Conservation (phyloP, 1,139 yeast genomes). For the Candida dubliniensis region DNA sequence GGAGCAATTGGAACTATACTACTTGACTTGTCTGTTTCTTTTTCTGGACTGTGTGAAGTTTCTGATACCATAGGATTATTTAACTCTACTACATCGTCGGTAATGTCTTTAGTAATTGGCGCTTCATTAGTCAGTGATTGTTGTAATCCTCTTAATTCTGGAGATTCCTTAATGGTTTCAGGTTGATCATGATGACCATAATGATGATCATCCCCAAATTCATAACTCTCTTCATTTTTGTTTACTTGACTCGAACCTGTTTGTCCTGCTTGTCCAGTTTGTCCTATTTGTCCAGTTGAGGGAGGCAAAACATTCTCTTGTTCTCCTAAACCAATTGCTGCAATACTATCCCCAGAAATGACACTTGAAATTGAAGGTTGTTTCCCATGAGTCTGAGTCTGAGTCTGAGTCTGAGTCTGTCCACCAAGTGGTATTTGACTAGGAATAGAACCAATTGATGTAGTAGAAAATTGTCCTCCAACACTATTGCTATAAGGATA, state of each 20-base stretch:
- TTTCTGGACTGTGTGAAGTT: constrained; percentile 3
- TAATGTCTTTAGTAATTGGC: neutral
- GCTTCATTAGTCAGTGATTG: neutral
- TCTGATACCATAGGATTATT: neutral
- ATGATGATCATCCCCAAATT: too few species aligned
- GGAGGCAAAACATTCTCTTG: constrained; percentile 1
- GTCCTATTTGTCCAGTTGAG: constrained; percentile 16
- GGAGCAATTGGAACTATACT: constrained; percentile 7
- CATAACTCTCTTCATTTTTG: too few species aligned
- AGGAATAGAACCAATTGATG: constrained; percentile 14
- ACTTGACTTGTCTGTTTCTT: neutral
- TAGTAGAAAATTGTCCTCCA: constrained; percentile 10
- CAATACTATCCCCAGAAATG: constrained; percentile 24
- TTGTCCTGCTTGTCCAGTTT: constrained; percentile 17
- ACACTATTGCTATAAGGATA: constrained; percentile 9
- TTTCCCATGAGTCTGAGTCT: constrained; percentile 16
- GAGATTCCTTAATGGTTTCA: constrained; percentile 17
- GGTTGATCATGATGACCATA: constrained; percentile 26
- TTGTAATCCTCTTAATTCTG: constrained; percentile 12
- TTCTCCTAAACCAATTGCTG: neutral
- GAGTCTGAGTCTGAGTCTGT: too few species aligned
- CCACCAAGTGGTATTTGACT: neutral
- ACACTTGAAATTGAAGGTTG: constrained; percentile 28
- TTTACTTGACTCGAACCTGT: too few species aligned
- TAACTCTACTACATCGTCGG: too few species aligned